Base-by-base conservation (phyloP, 768 basidiomycete genomes). In the Boletus tomentosulus region DNA sequence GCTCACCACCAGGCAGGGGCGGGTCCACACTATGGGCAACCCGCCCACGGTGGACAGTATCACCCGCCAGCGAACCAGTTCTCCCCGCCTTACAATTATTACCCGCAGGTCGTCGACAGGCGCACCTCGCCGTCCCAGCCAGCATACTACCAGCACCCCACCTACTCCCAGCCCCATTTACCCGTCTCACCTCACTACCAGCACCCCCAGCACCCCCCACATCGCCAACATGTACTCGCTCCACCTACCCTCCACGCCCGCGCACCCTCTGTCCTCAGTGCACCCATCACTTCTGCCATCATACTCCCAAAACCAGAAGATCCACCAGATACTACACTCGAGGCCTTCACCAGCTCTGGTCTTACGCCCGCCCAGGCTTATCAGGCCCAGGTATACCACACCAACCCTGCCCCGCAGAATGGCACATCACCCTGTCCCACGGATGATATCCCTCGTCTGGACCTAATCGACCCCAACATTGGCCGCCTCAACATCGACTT, bases 361-460 rank as follows among this genome's bases (percentile, higher is more conserved):
- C 78, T 89, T 48, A 87, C 87, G 4, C 83, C 87, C 42, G 86
- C 87, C 10, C 89, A 92, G 67, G 84, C 86, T 34, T 91, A 90
- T 72, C 90, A 89, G 63, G 82, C 84, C 8, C 87, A 91, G 67
- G 78, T 89, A 44, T 84, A 83, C 62, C 71, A 70, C 54, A 81
- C 76, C 62, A 75, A 68, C 53, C 72, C 77, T 39, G 62, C 70
- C 60, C 51, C 61, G 53, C 71, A 51, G 56, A 70, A 74, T 46
- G 71, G 70, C 54, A 44, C 49, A 13, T 55, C 66, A 11, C 53
- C 65, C 56, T 57, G 51, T 53, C 50, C 65, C 43, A 49, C 60
- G 48, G 59, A 60, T 38, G 65, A 69, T 22, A 59, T 74, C 34
- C 77, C 77, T n/a, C 66, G 66, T 51, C 66, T 78, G 8, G 71